phyloP scores from a whole-genome alignment of 495 filamentous ascomycete species.

The Glarea lozoyensis region DNA sequence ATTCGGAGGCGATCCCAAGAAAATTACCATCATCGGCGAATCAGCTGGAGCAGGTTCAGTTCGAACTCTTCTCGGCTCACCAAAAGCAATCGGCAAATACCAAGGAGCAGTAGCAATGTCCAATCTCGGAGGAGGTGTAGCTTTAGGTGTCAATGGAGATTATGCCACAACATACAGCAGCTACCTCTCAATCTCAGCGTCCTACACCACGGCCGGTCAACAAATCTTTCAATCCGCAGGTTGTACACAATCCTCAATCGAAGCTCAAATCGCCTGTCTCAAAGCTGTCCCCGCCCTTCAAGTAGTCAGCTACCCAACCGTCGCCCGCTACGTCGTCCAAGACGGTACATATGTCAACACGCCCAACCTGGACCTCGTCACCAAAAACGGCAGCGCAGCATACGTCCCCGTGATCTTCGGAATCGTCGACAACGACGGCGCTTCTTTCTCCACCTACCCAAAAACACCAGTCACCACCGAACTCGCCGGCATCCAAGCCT shows the following conservation, averaged over 20 bases:
- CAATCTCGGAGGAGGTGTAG: conserved; percentile 36
- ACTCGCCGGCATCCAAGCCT: conserved; percentile 24
- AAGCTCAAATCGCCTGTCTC: conserved; percentile 29
- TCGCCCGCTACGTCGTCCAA: conserved; percentile 35
- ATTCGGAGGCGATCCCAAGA: conserved; percentile 60
- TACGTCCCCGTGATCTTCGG: conserved; percentile 35
- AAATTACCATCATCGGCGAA: conserved; percentile 64
- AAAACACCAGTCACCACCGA: conserved; percentile 24
- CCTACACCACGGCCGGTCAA: conserved; percentile 26
- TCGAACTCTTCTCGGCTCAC: conserved; percentile 14
- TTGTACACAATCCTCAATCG: conserved; percentile 26
- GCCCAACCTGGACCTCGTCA: conserved; percentile 26
- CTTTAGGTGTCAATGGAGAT: conserved; percentile 25
- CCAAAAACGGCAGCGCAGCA: conserved; percentile 23
- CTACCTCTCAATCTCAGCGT: conserved; percentile 35
- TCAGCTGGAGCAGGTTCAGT: conserved; percentile 61
- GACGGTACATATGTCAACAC: conserved; percentile 35
- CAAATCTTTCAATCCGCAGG: conserved; percentile 28
- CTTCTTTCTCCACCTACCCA: conserved; percentile 30
- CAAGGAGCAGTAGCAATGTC: conserved; percentile 33
- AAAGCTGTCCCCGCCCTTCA: conserved; percentile 23
- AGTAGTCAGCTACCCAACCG: conserved; percentile 23
- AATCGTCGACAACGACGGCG: conserved; percentile 31
- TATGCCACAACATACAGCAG: conserved; percentile 42
- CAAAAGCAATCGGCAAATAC: conserved; percentile 29